Base-by-base conservation (phyloP, 73 alveolate genomes). In the Breviolum minutum region DNA sequence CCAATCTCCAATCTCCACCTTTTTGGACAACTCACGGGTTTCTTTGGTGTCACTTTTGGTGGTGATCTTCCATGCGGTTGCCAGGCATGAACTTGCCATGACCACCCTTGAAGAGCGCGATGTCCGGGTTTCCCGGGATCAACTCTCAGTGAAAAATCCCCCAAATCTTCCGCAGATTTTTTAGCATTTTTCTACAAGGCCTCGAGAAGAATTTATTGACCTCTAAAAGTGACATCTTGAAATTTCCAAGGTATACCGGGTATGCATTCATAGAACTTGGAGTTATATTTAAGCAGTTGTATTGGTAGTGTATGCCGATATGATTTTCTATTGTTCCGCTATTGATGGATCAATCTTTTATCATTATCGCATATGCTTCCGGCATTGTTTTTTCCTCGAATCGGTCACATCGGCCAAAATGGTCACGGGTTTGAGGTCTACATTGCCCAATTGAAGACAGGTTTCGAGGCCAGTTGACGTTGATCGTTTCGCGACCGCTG, bases 371-470 rank as follows among this genome's bases (percentile, higher is more conserved):
- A 14, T 14, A 22, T 17, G 77, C 2, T 68, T 68, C 54, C 54
- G 54, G 54, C 54, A 40, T 40, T 40, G 77, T 17, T 14, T 68
- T 68, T 68, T 14, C 77, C 77, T 68, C 77, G 77, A 22, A 22
- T 17, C 77, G 27, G 2, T 24, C 29, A 20, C 81, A 20, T 73
- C 63, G 17, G 11, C 74, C 17, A 17, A 11, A 66, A n/a, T n/a
- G n/a, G n/a, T n/a, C n/a, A n/a, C n/a, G n/a, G 82, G 14, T 9
- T 71, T 9, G 26, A 92, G 98, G 98, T 92, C 80, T 92, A 92
- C 80, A 92, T 92, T 68, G 89, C 98, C 29, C 98, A 92, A 89
- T 64, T 92, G 54, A 92, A 76, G 69, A 90, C 98, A 27, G 98
- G 98, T 80, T 92, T 92, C 61, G 98, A 92, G 98, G 98, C 71